Evolutionary conservation across 2,329 filamentous ascomycete genomes (phyloP).

Genomic region (Hymenoscyphus salicellus): DNA sequence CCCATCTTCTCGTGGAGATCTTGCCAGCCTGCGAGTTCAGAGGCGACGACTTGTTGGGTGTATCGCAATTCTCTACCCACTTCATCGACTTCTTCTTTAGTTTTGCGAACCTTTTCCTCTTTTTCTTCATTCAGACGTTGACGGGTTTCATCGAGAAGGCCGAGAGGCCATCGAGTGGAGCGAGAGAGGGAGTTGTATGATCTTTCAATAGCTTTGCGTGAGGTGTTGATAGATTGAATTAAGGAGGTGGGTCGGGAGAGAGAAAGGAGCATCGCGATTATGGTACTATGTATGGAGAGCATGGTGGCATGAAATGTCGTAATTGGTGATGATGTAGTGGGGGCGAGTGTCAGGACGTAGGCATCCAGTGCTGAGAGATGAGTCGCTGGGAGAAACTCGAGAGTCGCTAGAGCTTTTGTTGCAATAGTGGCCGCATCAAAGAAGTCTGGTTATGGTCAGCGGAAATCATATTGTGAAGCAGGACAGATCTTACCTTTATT

Average conservation of each 20-base stretch:
- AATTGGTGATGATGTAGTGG: slow-evolving; percentile 70
- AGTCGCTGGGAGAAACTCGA: slow-evolving; percentile 64
- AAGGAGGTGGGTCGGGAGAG: slow-evolving; percentile 76
- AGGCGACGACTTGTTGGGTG: slow-evolving; percentile 89
- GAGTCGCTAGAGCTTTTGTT: slow-evolving; percentile 50
- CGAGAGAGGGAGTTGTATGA: slow-evolving; percentile 71
- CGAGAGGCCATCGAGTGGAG: slow-evolving; percentile 74
- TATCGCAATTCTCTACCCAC: slow-evolving; percentile 82
- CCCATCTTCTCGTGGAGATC: slow-evolving; percentile 80
- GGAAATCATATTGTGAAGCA: slow-evolving; percentile 8
- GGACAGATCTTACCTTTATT: slow-evolving; percentile 51
- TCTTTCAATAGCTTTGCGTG: slow-evolving; percentile 74
- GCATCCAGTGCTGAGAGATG: slow-evolving; percentile 70
- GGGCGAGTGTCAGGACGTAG: slow-evolving; percentile 64
- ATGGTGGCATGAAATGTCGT: slow-evolving; percentile 71
- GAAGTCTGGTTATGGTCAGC: slow-evolving; percentile 54
- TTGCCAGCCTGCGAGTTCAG: slow-evolving; percentile 91
- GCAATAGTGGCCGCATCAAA: slow-evolving; percentile 61
- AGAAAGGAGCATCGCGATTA: slow-evolving; percentile 74
- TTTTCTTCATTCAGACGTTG: slow-evolving; percentile 80
- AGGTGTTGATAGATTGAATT: slow-evolving; percentile 70
- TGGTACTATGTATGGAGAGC: slow-evolving; percentile 77
- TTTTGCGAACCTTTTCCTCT: slow-evolving; percentile 72
- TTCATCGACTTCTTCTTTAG: slow-evolving; percentile 66
- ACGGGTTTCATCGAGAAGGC: slow-evolving; percentile 82